A percentile compares a stretch with the other conserved stretches of the same genome.
Conservation (phyloP, 331 rosid genomes). For the Prunus yedoensis region DNA sequence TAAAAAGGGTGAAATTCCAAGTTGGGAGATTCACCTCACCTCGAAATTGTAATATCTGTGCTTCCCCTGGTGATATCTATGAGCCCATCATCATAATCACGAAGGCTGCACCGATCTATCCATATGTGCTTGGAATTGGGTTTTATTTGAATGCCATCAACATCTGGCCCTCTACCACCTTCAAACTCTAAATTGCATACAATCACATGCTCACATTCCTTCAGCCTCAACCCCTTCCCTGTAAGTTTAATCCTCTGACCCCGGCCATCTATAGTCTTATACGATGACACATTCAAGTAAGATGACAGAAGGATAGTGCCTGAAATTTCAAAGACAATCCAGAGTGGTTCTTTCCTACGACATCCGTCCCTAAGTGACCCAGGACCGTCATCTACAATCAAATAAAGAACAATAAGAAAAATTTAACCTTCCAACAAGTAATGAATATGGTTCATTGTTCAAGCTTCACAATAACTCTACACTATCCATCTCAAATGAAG, state of each 20-base stretch:
- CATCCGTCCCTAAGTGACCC: slow-evolving; percentile 91
- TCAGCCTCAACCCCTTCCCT: slow-evolving; percentile 78
- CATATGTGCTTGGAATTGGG: slow-evolving; percentile 94
- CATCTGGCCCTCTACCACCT: slow-evolving; percentile 93
- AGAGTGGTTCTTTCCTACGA: slow-evolving; percentile 70
- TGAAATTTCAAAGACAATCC: slow-evolving; percentile 88
- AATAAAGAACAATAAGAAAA: background rate
- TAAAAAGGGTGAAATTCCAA: background rate
- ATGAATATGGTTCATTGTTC: background rate
- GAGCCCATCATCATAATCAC: slow-evolving; percentile 86
- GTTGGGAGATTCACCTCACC: slow-evolving; percentile 39
- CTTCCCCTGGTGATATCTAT: slow-evolving; percentile 84
- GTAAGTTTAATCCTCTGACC: slow-evolving; percentile 80
- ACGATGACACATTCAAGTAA: slow-evolving; percentile 66
- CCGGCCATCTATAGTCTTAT: slow-evolving; percentile 84
- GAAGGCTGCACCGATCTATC: slow-evolving; percentile 87
- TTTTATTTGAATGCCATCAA: slow-evolving; percentile 87
- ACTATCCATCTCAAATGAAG: background rate
- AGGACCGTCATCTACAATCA: slow-evolving; percentile 77
- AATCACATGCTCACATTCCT: slow-evolving; percentile 91
- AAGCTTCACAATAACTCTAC: background rate
- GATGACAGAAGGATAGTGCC: slow-evolving; percentile 74
- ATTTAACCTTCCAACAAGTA: background rate
- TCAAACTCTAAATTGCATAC: slow-evolving; percentile 89
- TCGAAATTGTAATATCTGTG: slow-evolving; percentile 81